Conservation (phyloP, 2,329 filamentous ascomycete species). For the Pyricularia pennisetigena region DNA sequence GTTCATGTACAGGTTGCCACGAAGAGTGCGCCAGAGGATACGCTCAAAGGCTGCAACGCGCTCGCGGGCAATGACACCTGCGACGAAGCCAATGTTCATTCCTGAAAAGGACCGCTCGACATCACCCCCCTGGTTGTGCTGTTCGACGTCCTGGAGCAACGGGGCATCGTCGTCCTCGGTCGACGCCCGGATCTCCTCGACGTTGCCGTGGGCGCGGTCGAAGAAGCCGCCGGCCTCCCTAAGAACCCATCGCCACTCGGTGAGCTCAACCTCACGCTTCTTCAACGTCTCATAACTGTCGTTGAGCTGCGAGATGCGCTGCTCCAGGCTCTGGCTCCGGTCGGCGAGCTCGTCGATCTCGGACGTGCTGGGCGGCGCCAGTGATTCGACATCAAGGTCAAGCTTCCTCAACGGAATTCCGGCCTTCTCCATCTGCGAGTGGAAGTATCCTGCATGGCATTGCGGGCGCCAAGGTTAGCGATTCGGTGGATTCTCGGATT, state of each 20-base stretch:
- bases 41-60: conserved; percentile 92
- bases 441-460: conserved; percentile 66
- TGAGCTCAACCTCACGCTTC: conserved; percentile 93
- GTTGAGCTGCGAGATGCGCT: conserved; percentile 82
- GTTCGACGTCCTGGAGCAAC: conserved; percentile 84
- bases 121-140: conserved; percentile 58
- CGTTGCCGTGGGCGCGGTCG: conserved; percentile 89
- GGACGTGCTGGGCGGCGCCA: conserved; percentile 79
- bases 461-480: not conserved
- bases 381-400: conserved; percentile 78
- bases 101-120: conserved; percentile 83
- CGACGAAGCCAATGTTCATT: conserved; percentile 98
- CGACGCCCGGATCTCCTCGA: conserved; percentile 90
- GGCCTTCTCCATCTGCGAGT: conserved; percentile 89
- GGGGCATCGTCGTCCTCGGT: conserved; percentile 88
- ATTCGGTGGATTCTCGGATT: not conserved
- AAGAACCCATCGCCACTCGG: conserved; percentile 96
- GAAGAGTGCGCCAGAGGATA: conserved; percentile 92
- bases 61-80: conserved; percentile 88
- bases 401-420: conserved; percentile 79
- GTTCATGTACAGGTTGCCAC: conserved; percentile 99
- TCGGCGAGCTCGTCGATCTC: conserved; percentile 96
- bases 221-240: conserved; percentile 97
- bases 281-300: conserved; percentile 98
- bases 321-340: conserved; percentile 84